phyloP scores from a whole-genome alignment of 148 eudicot species.

The Chenopodium quinoa region DNA sequence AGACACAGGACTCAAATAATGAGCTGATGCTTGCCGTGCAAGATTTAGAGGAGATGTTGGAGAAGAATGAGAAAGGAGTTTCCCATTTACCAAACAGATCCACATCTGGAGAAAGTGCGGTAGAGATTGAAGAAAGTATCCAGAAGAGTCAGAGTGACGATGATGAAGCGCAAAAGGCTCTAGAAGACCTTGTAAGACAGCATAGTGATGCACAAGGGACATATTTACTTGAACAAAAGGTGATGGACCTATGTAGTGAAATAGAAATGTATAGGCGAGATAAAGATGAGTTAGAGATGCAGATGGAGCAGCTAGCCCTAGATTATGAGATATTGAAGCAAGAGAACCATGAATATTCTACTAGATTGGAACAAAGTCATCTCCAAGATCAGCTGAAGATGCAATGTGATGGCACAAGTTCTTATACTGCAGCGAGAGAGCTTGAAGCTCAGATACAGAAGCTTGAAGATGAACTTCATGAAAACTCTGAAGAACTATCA shows the following conservation, averaged over 20 bases:
- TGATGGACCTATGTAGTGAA: constrained; percentile 72
- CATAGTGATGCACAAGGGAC: constrained; percentile 62
- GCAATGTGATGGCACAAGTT: constrained; percentile 75
- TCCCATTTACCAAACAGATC: constrained; percentile 32
- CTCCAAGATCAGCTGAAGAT: constrained; percentile 78
- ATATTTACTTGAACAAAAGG: constrained; percentile 64
- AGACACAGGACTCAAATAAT: constrained; percentile 85
- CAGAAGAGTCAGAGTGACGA: constrained; percentile 45
- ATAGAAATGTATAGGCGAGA: constrained; percentile 76
- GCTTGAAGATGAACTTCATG: constrained; percentile 37
- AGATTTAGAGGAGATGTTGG: constrained; percentile 86
- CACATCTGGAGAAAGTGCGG: constrained; percentile 29
- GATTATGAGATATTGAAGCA: constrained; percentile 95
- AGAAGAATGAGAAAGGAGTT: constrained; percentile 48
- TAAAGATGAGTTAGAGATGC: constrained; percentile 86
- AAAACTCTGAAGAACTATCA: constrained; percentile 34
- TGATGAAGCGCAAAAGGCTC: constrained; percentile 77
- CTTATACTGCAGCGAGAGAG: constrained; percentile 39
- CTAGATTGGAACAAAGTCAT: constrained; percentile 72
- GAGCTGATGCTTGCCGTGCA: constrained; percentile 84
- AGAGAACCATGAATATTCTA: constrained; percentile 73
- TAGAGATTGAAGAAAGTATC: constrained; percentile 36
- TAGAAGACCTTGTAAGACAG: constrained; percentile 78
- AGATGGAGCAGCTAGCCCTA: constrained; percentile 94
- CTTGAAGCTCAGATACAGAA: constrained; percentile 31